Base-by-base conservation (phyloP, 768 basidiomycete genomes). In the Obba rivulosa region DNA sequence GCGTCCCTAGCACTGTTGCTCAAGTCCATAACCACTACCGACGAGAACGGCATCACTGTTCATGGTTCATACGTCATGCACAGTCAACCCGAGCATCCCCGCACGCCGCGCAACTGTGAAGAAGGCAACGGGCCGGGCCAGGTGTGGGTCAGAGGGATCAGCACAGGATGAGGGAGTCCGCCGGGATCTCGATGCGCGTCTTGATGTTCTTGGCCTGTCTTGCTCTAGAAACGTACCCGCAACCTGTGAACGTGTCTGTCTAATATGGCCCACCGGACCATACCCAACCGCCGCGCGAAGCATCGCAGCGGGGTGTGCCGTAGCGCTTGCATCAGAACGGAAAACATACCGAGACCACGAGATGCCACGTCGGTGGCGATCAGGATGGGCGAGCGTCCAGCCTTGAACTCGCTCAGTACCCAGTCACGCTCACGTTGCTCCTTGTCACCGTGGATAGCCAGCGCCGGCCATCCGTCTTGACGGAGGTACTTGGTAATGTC, bases 291-390 rank as follows among this genome's bases (percentile, higher is more conserved):
- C 28, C 28, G 28, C 28, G 28, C 28, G 28, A 13, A 31, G 28
- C 7, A 31, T 13, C 28, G 28, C 28, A 31, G 28, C 28, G 28
- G 28, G 28, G 28, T 31, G 28, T 41, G 63, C 61, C 60, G 62
- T 56, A 75, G 77, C 77, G 74, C 78, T 75, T 74, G 71, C 60
- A 61, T 38, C 63, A 66, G 66, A 59, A 75, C 64, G 63, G 54
- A 65, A 62, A 61, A 92, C 95, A 76, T 87, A 98, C 96, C 96
- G 66, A 99, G 83, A 80, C 95, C 95, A 83, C 95, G 94, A 66
- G 93, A 96, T 52, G 95, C 96, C 62, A 99, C 95, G 68, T 97
- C 96, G 59, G 96, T 98, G 71, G 96, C 96, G 63, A 98, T 91
- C 64, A 99, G 79, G 67, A 99, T 98, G 2, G 95, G 95, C 25